Evolutionary conservation across 2,329 filamentous ascomycete genomes (phyloP), one percentile per base, ranked within the genome.

Genomic region (Shiraia sp.): DNA sequence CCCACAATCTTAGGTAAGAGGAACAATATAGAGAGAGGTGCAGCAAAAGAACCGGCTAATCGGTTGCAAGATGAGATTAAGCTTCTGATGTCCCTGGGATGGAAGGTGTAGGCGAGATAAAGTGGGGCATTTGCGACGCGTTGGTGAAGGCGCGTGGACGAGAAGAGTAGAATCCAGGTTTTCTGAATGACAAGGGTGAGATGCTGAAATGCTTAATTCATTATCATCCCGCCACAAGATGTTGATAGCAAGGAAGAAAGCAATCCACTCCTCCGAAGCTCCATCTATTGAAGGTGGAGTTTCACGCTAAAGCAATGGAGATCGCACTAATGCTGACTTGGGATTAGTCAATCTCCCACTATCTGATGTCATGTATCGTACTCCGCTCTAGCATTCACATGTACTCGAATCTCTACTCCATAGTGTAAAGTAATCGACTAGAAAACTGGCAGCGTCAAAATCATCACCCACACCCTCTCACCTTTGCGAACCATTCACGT

Each of bases 271-370:
- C 14, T 31, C 17, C 28, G 19, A 28, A 14, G 36, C 27, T 26
- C 29, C 25, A 36, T 36, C 13, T 22, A 8, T 16, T 9, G 22
- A 37, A 34, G 30, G 39, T 26, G 31, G 25, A 32, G 19, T 35
- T 31, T 34, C 40, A 42, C 40, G 28, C 33, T 31, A 42, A 35
- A 10, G 10, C 27, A 4, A 28, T 9, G 15, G 7, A 29, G 27
- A 10, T 36, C 17, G 24, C 27, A n/a, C n/a, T 19, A 27, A 24
- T 3, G 6, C 19, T 8, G 8, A 22, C 19, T 8, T 4, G 19
- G 4, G 19, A 22, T 22, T 22, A 22, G 19, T 8, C 8, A 22
- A 22, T 22, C 19, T 5, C 8, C 8, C 19, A n/a, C 19, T 22
- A 5, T 8, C 19, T 22, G 19, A 22, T 22, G 19, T 22, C 19